Conservation (phyloP, 2,329 filamentous ascomycete species). For the Laburnicola sp. region DNA sequence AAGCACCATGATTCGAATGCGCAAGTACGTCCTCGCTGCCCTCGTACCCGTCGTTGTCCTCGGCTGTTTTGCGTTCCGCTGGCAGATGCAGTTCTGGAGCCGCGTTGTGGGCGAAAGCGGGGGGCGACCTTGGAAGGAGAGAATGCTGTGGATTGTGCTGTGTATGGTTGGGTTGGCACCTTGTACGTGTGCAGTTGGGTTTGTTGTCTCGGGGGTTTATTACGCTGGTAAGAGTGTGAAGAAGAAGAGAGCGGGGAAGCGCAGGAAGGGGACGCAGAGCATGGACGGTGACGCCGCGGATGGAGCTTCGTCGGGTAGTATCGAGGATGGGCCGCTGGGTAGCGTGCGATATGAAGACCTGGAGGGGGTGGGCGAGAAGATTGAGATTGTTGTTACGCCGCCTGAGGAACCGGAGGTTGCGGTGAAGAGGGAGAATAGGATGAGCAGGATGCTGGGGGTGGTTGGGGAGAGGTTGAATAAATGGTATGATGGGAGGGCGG, state of each 20-base stretch:
- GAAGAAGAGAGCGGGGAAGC: background rate
- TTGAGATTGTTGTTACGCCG: conserved; percentile 1
- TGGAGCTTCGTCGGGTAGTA: no score
- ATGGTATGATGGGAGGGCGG: background rate
- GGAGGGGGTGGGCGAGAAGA: background rate
- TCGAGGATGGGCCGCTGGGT: background rate
- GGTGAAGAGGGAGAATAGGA: background rate
- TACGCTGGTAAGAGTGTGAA: background rate
- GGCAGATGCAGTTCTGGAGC: background rate
- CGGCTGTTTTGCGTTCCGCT: background rate
- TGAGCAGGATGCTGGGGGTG: conserved; percentile 1
- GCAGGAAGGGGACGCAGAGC: background rate
- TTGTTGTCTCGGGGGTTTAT: background rate
- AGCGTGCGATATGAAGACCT: background rate
- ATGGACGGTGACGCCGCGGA: background rate
- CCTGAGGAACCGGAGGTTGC: background rate
- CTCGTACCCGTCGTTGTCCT: background rate
- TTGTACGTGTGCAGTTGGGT: background rate
- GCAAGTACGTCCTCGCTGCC: background rate
- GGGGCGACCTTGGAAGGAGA: background rate
- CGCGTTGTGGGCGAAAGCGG: background rate
- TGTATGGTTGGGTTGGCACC: background rate
- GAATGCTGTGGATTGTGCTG: background rate
- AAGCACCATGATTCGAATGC: background rate
- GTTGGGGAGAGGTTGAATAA: background rate